These are phyloP conservation scores for Boletales sp. DNA, from an alignment of 768 basidiomycete genomes.

Conservation along the genomic window DNA sequence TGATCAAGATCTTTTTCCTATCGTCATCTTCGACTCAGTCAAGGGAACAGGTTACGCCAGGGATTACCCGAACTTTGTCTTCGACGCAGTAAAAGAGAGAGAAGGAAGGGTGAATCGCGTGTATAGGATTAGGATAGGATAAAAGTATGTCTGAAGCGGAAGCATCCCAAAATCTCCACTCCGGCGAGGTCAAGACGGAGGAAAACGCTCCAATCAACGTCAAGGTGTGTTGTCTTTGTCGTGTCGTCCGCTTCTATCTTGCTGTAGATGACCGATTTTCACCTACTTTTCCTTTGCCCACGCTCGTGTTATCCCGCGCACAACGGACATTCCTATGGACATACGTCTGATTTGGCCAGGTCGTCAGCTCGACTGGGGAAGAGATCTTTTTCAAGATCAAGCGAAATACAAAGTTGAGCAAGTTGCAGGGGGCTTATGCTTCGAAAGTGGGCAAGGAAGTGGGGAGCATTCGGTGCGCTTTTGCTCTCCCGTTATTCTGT, in stretches of 20 bases:
- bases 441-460: conserved; percentile 91
- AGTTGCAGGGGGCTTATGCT: conserved; percentile 90
- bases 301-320: neutral
- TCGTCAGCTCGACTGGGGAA: conserved; percentile 70
- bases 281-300: neutral
- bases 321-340: neutral
- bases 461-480: conserved; percentile 71
- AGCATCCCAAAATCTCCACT: conserved; percentile 26
- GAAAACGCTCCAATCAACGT: conserved; percentile 70
- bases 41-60: neutral
- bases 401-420: conserved; percentile 85
- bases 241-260: neutral
- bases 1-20: neutral
- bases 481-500: neutral
- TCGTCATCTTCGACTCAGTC: neutral
- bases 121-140: neutral
- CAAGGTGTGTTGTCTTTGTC: conserved; percentile 57
- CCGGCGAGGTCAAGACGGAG: conserved; percentile 48
- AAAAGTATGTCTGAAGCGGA: conserved; percentile 13
- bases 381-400: conserved; percentile 99
- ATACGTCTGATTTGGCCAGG: conserved; percentile 37
- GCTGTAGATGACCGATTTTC: neutral
- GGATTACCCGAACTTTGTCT: neutral
- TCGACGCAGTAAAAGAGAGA: neutral
- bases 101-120: neutral